Evolutionary conservation across 345 rosid genomes (phyloP).

Genomic region (Eucalyptus cloeziana): DNA sequence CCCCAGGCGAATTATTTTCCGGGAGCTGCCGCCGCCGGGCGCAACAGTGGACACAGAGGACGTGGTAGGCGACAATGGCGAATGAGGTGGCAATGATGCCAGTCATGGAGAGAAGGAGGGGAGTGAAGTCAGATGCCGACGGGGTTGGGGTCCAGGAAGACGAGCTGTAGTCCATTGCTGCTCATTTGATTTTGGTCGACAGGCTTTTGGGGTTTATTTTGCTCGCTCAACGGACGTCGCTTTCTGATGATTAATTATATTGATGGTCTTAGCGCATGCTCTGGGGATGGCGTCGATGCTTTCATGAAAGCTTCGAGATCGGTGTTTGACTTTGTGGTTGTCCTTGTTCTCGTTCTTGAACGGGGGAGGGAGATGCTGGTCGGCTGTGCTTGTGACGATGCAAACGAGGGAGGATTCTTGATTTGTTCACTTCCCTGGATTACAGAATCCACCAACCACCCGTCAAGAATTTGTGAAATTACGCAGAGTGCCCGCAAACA

Average conservation of each 20-base stretch:
- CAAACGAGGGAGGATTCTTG: not conserved
- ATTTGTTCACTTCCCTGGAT: not conserved
- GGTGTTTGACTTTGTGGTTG: not conserved
- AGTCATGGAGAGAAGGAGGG: slow-evolving; percentile 22
- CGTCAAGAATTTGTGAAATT: not conserved
- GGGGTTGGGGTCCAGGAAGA: not conserved
- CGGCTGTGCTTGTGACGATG: not conserved
- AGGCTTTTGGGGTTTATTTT: not conserved
- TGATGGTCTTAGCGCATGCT: not conserved
- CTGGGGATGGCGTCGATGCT: not conserved
- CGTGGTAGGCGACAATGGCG: slow-evolving; percentile 17
- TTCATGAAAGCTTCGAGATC: not conserved
- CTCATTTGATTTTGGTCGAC: slow-evolving; percentile 2
- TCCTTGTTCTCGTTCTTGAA: not conserved
- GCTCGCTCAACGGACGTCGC: not conserved
- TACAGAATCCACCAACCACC: not conserved
- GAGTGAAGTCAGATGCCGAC: slow-evolving; percentile 8
- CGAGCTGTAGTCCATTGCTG: not conserved
- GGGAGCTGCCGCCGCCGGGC: not conserved
- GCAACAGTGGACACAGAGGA: slow-evolving; percentile 17
- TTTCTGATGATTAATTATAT: not conserved
- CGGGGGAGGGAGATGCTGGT: not conserved
- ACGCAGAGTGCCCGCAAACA: not conserved
- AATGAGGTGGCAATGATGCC: slow-evolving; percentile 4
- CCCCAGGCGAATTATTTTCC: not conserved